These are phyloP conservation scores for Polyplosphaeria fusca DNA, from an alignment of 495 filamentous ascomycete genomes.

Conservation along the genomic window DNA sequence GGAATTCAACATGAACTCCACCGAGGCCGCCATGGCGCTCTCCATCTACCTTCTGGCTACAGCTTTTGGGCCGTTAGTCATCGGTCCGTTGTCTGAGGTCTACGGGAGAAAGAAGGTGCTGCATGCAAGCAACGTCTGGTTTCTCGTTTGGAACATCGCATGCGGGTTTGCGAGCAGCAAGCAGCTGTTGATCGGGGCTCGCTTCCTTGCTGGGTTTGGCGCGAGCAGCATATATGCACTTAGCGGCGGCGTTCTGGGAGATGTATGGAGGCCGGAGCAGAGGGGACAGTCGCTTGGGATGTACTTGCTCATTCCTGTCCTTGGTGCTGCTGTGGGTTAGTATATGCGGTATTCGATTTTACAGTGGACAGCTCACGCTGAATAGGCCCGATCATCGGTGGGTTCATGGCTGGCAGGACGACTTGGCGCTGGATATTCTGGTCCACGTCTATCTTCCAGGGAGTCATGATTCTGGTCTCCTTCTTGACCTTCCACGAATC, in stretches of 20 bases:
- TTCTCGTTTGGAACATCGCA: constrained; percentile 39
- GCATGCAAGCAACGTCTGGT: constrained; percentile 31
- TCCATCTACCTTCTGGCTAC: constrained; percentile 46
- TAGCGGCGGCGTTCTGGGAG: constrained; percentile 35
- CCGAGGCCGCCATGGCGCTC: constrained; percentile 42
- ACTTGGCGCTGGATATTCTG: constrained; percentile 38
- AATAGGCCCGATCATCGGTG: constrained; percentile 33
- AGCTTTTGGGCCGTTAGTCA: constrained; percentile 36
- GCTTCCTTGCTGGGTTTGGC: constrained; percentile 41
- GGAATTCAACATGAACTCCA: constrained; percentile 41
- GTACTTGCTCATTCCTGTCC: constrained; percentile 36
- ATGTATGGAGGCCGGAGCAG: constrained; percentile 34
- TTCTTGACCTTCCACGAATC: constrained; percentile 19
- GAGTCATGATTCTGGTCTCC: constrained; percentile 11
- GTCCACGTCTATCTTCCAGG: constrained; percentile 30
- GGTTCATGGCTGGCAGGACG: constrained; percentile 27
- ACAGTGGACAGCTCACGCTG: neutral
- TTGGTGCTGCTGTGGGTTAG: constrained; percentile 32
- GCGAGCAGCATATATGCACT: constrained; percentile 35
- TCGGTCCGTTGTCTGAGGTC: constrained; percentile 36
- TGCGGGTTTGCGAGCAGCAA: constrained; percentile 36
- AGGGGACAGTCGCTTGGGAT: constrained; percentile 35
- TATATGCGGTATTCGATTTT: neutral
- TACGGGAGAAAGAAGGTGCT: constrained; percentile 35
- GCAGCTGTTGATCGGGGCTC: constrained; percentile 31